Conservation (phyloP, 1,284 basidiomycete species). For the Ceratobasidium theobromae region DNA sequence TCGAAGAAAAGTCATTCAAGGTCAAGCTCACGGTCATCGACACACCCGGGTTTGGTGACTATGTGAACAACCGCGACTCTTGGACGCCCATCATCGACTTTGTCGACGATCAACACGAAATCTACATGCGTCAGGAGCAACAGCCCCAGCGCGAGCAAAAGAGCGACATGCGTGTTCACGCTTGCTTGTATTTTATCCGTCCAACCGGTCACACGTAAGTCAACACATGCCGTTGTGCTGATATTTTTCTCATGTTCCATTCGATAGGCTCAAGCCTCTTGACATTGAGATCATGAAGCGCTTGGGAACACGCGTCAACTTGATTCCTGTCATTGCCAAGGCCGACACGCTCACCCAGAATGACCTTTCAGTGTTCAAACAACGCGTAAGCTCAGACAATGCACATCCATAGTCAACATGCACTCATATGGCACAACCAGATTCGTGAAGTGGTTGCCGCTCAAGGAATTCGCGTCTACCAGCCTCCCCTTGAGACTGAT, state of each 20-base stretch:
- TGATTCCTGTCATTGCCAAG: slow-evolving; percentile 97
- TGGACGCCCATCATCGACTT: slow-evolving; percentile 99
- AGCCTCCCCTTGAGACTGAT: slow-evolving; percentile 88
- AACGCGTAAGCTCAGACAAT: slow-evolving; percentile 63
- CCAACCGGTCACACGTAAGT: slow-evolving; percentile 94
- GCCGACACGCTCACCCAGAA: slow-evolving; percentile 95
- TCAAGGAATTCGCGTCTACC: slow-evolving; percentile 94
- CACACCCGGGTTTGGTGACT: slow-evolving; percentile 98
- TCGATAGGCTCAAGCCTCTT: slow-evolving; percentile 83
- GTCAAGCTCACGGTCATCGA: slow-evolving; percentile 99
- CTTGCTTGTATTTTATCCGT: slow-evolving; percentile 96
- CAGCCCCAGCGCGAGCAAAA: slow-evolving; percentile 93
- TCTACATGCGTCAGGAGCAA: slow-evolving; percentile 99
- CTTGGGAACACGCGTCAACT: slow-evolving; percentile 91
- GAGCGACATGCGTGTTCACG: slow-evolving; percentile 94
- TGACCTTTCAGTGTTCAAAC: slow-evolving; percentile 91
- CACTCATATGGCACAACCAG: slow-evolving; percentile 45
- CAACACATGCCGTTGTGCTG: background rate
- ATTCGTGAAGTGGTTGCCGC: slow-evolving; percentile 88
- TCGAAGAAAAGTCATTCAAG: slow-evolving; percentile 99
- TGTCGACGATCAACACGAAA: slow-evolving; percentile 99
- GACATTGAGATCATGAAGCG: slow-evolving; percentile 99
- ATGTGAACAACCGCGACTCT: slow-evolving; percentile 99
- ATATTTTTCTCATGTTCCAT: slow-evolving; percentile 30
- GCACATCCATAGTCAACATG: background rate